Base-by-base conservation (phyloP, 805 yeast species). In the Metschnikowia koreensis region DNA sequence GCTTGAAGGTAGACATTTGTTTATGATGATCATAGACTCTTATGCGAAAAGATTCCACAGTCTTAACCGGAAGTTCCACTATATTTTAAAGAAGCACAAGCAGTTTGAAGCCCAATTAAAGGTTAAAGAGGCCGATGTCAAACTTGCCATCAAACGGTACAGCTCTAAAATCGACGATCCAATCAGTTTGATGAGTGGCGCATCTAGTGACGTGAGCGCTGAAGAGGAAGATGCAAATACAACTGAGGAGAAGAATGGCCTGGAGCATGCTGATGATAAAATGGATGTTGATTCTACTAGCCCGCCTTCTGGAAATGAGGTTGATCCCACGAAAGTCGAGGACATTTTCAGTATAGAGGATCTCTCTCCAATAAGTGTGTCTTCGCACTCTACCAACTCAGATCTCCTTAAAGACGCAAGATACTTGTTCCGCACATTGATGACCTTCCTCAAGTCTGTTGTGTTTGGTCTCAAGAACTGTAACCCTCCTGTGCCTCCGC, bases 361-460 rank as follows among this genome's bases (percentile, higher is more conserved):
- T 7, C 64, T 61, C 43, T 71, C 77, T 1, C 93, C 96, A 3
- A 85, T 92, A 16, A 70, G 82, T 26, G 67, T 86, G 1, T 69
- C 81, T 9, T 81, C 81, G 37, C 33, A 49, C 8, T 48, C 59
- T 5, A 71, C 68, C 10, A 72, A 76, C 17, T 72, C 81, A 31
- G 93, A 88, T 57, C 89, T 92, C 12, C 73, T 89, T 48, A 90
- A 90, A 60, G 97, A 92, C 65, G 93, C 97, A 1, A 81, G 96
- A 41, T 89, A 88, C 60, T 71, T 94, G 31, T 90, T 91, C 79
- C 82, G 93, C 57, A 91, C 96, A 5, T 72, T 96, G 48, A 82
- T 94, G 86, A 87, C 92, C 5, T 94, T 94, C 64, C 74, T 94
- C 62, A 90, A 92, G 65, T 89, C 97, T 0, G 87, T 91, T 41